Percentiles rank a stretch among this genome's conserved stretches.
Conservation (phyloP, 148 eudicot genomes). For the Amaranthus hypochondriacus region DNA sequence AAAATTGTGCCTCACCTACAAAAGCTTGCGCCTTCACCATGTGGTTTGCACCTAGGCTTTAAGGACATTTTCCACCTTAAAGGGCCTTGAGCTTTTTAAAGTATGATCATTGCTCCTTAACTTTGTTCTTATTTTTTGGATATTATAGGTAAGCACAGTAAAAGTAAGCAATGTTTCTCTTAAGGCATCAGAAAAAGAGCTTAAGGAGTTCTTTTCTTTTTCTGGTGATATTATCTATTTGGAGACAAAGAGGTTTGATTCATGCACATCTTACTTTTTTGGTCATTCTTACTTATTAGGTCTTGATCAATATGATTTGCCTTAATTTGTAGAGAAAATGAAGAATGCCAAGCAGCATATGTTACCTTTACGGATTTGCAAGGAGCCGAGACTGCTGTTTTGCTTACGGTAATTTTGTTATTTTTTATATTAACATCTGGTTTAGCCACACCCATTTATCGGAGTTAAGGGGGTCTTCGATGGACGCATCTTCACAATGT, state of each 20-base stretch:
- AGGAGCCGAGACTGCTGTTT: slow-evolving; percentile 91
- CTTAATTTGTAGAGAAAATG: slow-evolving; percentile 52
- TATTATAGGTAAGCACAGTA: slow-evolving; percentile 54
- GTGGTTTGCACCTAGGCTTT: too few relatives aligned
- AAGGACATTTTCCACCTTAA: too few relatives aligned
- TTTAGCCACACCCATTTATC: too few relatives aligned
- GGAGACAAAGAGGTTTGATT: slow-evolving; percentile 65
- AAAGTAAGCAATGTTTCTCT: slow-evolving; percentile 81
- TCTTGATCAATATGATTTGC: slow-evolving; percentile 9
- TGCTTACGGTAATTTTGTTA: slow-evolving; percentile 63
- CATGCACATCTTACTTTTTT: background rate
- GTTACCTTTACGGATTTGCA: slow-evolving; percentile 86
- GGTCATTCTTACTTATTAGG: background rate
- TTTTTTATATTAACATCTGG: background rate
- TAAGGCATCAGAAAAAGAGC: slow-evolving; percentile 66
- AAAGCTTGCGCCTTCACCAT: too few relatives aligned
- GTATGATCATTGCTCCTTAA: background rate
- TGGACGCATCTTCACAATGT: too few relatives aligned
- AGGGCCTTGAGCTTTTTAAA: too few relatives aligned
- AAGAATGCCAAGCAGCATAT: slow-evolving; percentile 62
- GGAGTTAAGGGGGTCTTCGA: too few relatives aligned
- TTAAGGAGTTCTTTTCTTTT: slow-evolving; percentile 88
- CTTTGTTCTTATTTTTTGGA: background rate
- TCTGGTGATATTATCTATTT: slow-evolving; percentile 83
- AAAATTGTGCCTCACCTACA: too few relatives aligned